Evolutionary conservation across 2,329 filamentous ascomycete species (phyloP).

Genomic region (Ophiocordyceps sinensis): DNA sequence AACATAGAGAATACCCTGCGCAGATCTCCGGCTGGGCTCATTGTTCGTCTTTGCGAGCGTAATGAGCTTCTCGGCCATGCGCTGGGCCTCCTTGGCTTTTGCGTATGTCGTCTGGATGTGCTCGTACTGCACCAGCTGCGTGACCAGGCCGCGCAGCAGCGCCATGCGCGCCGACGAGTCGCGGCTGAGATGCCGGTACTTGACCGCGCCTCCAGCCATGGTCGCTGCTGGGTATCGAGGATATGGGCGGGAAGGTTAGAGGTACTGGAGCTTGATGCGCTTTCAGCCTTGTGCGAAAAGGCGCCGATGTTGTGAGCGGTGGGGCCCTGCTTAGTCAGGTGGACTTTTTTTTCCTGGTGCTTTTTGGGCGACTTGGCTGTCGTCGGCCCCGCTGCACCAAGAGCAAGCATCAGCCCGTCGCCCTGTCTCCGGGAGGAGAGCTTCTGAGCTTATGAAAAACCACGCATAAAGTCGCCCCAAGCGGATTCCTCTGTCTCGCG

Average conservation of each 20-base stretch:
- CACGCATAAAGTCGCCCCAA: neutral
- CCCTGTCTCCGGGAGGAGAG: neutral
- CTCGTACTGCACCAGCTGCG: slow-evolving; percentile 85
- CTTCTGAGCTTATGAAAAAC: neutral
- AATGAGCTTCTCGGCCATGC: slow-evolving; percentile 85
- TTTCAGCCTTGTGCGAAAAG: neutral
- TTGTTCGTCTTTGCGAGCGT: slow-evolving; percentile 90
- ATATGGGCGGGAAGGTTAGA: neutral
- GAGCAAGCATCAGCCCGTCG: neutral
- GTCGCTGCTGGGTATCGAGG: neutral
- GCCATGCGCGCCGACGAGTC: slow-evolving; percentile 79
- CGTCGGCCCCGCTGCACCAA: neutral
- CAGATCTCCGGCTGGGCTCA: slow-evolving; percentile 59
- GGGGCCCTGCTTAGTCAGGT: neutral
- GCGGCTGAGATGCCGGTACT: slow-evolving; percentile 80
- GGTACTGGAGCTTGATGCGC: too few species aligned
- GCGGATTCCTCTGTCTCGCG: neutral
- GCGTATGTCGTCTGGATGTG: slow-evolving; percentile 88
- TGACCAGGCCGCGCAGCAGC: slow-evolving; percentile 88
- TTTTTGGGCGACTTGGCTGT: neutral
- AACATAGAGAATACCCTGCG: slow-evolving; percentile 78
- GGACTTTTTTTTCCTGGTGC: neutral
- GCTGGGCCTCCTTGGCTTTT: slow-evolving; percentile 95
- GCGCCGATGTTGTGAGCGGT: neutral
- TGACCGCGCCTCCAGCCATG: slow-evolving; percentile 79